Evolutionary conservation across 352 stramenopile genomes (phyloP), one percentile per base, ranked within the genome.

Genomic region (Phytophthora chlamydospora): DNA sequence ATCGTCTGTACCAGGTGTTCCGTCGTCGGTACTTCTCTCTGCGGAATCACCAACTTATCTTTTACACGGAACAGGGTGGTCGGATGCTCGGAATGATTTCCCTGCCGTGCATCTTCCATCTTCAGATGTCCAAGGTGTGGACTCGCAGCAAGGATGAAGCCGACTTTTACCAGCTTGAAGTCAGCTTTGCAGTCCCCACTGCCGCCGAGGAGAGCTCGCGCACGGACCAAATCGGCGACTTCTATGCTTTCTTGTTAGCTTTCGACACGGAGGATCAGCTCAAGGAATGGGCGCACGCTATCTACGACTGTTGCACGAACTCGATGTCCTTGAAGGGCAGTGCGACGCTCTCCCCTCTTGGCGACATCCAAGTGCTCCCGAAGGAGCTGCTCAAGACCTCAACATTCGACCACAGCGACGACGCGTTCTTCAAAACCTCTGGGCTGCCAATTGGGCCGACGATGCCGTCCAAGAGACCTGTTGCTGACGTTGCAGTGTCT

Each of bases 241-340:
- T 96, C 39, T 90, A 91, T 34, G 82, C 85, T 2, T 76, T 96
- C 19, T 40, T 89, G 19, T 64, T 96, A 24, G 86, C 87, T 13
- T 94, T 96, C 40, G 85, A 91, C 45, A 90, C 75, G 10, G 82
- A 94, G 31, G 57, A 77, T 12, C 78, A 85, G 7, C 63, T 96
- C 13, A 83, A 75, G 0, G 73, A 93, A 43, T 96, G 87, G 87
- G 85, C 87, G 2, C 58, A 76, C 7, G 73, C 78, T 12, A 93
- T 96, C 47, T 93, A 91, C 58, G 80, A 96, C 21, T 94, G 87
- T 63, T 94, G 85, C 41, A 94, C 87, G 3, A 96, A 96, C 58
- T 93, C 87, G 1, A 92, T 93, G 85, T 90, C 85, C 21, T 63
- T 93, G n/a, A 88, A 94, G 56, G 73, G 72, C 6, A 89, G 79